Base-by-base conservation (phyloP, 2,329 filamentous ascomycete species). In the Epichloe amarillans region DNA sequence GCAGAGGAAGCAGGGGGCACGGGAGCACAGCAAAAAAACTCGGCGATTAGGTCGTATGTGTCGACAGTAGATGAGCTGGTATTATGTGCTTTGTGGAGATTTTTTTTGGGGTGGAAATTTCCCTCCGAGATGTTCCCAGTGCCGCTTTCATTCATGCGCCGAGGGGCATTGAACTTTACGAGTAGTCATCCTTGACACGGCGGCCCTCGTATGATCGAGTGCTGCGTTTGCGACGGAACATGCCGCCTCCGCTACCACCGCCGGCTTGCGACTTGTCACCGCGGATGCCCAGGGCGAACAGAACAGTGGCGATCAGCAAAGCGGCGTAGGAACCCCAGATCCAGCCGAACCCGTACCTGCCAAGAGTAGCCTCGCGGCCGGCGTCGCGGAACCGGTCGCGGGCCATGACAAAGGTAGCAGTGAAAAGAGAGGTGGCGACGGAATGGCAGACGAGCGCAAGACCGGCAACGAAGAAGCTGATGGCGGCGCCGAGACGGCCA, bases 291-390 rank as follows among this genome's bases (percentile, higher is more conserved):
- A 82, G 50, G 65, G 77, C 84, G 70, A 89, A 87, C 52, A 88
- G 69, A 33, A 87, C 57, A 4, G 76, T 78, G 15, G 84, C 76
- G 56, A 90, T 64, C 57, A 88, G 69, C 59, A 87, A 77, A 50
- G 76, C 76, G 10, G 77, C 78, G 67, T 82, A 80, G 1, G 84
- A 77, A 15, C 75, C 82, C 87, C 87, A 93, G 55, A 80, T 82
- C 69, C 89, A 91, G 43, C 78, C 87, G 61, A 88, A 87, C 19
- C 81, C 83, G 60, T 83, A 86, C 35, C 61, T 62, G 49, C 87
- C 87, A 38, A 93, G 64, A 11, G 63, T 65, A 33, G 87, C 84
- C 17, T 64, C 61, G 50, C 79, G 76, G 53, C 74, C 76, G 50
- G 68, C 73, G 37, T 61, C 60, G 37, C 67, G 67, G 73, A 91